These are phyloP conservation scores for Exophiala oligosperma DNA, from an alignment of 2,329 filamentous ascomycete genomes.

Conservation along the genomic window DNA sequence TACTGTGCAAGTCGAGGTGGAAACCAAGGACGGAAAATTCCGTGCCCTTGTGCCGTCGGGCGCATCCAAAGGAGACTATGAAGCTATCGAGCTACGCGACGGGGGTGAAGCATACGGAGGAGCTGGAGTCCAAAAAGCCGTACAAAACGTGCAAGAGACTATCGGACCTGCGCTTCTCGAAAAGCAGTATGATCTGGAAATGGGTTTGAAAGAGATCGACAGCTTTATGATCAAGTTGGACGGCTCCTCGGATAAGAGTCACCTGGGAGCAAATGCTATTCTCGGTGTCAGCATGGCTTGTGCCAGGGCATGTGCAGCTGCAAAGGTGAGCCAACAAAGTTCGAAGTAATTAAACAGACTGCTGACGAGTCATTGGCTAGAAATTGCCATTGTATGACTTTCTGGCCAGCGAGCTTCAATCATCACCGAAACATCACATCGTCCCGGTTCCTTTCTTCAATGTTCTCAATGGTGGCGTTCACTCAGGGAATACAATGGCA, in stretches of 20 bases:
- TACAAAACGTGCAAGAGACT: constrained; percentile 55
- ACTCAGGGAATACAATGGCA: constrained; percentile 46
- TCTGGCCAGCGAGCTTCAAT: constrained; percentile 51
- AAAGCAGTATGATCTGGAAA: constrained; percentile 52
- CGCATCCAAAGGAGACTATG: constrained; percentile 36
- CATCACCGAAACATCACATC: constrained; percentile 54
- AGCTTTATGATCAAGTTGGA: constrained; percentile 56
- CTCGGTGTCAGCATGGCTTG: constrained; percentile 75
- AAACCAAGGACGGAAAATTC: constrained; percentile 34
- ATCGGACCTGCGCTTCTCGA: constrained; percentile 58
- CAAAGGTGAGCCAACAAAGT: constrained; percentile 38
- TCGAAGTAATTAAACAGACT: background rate
- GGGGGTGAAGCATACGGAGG: constrained; percentile 54
- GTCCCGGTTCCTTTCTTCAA: constrained; percentile 61
- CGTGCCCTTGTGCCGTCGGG: constrained; percentile 37
- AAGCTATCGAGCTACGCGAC: constrained; percentile 44
- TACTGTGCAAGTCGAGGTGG: constrained; percentile 36
- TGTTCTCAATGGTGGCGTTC: constrained; percentile 55
- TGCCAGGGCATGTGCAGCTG: constrained; percentile 60
- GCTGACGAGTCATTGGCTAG: background rate
- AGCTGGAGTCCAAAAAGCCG: constrained; percentile 58
- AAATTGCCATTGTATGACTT: constrained; percentile 58
- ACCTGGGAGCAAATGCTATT: constrained; percentile 77
- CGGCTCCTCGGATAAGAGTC: constrained; percentile 81
- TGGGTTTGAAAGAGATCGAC: constrained; percentile 56